Base-by-base conservation (phyloP, 2,329 filamentous ascomycete genomes). In the Trichophyton mentagrophytes region DNA sequence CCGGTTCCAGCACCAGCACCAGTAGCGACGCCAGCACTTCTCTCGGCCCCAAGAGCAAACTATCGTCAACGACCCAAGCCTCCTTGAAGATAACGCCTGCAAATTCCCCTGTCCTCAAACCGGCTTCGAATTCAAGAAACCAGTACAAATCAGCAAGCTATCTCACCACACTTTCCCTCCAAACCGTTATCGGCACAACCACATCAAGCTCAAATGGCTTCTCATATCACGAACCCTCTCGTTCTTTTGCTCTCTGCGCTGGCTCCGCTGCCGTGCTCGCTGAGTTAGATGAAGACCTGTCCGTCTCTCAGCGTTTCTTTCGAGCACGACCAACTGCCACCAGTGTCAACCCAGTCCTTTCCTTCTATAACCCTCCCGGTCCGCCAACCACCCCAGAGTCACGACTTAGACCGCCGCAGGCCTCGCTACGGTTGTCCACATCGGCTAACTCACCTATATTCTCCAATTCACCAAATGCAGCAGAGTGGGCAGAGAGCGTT, bases 251-350 rank as follows among this genome's bases (percentile, higher is more conserved):
- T 60, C 93, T 95, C 72, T 91, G 90, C 64, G 92, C 93, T 7
- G 93, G 93, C 60, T 93, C 90, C 8, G 90, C 92, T 49, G 92
- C 90, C n/a, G 89, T 99, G 0, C 83, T 97, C 17, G 89, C 91
- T 6, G 85, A 88, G 66, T 79, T 96, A 59, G 83, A 89, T 65
- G 82, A 85, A 58, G 79, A 88, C 36, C 69, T 80, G 64, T 73
- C 77, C 62, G 74, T 86, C 68, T 82, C 81, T 1, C 92, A 97
- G 72, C 86, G 90, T 62, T 97, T 97, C 77, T 97, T 89, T 77
- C 85, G 90, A 69, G 93, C 92, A 46, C 84, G 89, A 36, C 90
- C 91, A 9, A 80, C 80, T 8, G 79, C 79, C 9, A 84, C 85
- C 22, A 87, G 89, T 4, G 73, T 88, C 46, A 88, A 90, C 63